These are phyloP conservation scores for Pyrenopolyporus hunteri DNA, from an alignment of 495 filamentous ascomycete species.

Conservation along the genomic window DNA sequence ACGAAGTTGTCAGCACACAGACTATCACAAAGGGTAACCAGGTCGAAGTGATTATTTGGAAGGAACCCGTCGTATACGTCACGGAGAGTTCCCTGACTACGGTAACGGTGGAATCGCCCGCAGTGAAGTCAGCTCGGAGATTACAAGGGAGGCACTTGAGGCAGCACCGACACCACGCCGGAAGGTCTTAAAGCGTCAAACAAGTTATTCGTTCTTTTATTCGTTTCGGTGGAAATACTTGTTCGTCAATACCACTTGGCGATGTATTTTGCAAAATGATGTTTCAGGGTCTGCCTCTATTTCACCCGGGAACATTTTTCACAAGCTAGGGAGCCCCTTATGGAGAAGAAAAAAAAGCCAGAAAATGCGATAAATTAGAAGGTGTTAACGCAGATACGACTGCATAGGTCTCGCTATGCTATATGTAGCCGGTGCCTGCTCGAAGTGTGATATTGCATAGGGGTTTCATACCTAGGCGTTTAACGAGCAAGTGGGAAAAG, in stretches of 20 bases:
- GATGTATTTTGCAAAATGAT: slow-evolving; percentile 36
- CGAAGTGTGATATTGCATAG: slow-evolving; percentile 35
- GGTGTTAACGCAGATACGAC: slow-evolving; percentile 19
- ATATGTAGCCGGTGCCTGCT: slow-evolving; percentile 5
- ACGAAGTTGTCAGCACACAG: slow-evolving; percentile 51
- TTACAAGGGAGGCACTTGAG: slow-evolving; percentile 22
- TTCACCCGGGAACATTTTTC: slow-evolving; percentile 36
- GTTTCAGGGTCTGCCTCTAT: slow-evolving; percentile 36
- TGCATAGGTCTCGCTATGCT: slow-evolving; percentile 7
- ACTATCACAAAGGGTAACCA: slow-evolving; percentile 48
- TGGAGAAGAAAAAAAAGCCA: slow-evolving; percentile 31
- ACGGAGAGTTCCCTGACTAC: slow-evolving; percentile 44
- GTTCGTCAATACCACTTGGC: slow-evolving; percentile 22
- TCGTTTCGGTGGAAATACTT: slow-evolving; percentile 42
- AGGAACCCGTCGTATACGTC: slow-evolving; percentile 53
- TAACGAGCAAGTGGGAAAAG: not conserved
- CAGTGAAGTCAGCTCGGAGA: slow-evolving; percentile 20
- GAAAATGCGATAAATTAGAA: slow-evolving; percentile 34
- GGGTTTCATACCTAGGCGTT: slow-evolving; percentile 21
- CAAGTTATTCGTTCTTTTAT: slow-evolving; percentile 12
- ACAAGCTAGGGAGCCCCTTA: slow-evolving; percentile 33
- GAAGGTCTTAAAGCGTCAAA: slow-evolving; percentile 20
- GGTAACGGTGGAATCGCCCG: slow-evolving; percentile 34
- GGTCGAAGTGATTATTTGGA: slow-evolving; percentile 53
- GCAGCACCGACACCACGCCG: slow-evolving; percentile 34